Evolutionary conservation across 495 filamentous ascomycete species (phyloP), one percentile per base, ranked within the genome.

Genomic region (Rusavskia elegans): DNA sequence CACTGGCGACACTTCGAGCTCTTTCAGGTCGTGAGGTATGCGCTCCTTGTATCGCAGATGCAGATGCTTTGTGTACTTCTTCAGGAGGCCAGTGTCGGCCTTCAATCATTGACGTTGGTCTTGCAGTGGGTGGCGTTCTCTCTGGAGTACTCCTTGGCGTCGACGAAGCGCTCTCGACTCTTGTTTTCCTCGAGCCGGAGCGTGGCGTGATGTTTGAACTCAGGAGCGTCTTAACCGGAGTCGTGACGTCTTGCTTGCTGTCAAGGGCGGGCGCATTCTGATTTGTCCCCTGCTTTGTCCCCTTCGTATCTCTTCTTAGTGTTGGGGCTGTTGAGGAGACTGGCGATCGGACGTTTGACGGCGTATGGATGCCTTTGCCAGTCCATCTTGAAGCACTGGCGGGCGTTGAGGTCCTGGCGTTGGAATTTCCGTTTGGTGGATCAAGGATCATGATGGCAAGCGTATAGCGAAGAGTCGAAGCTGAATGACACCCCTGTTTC

Each of bases 131-230:
- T 6, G 66, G 64, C 11, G 77, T 71, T 9, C 57, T 60, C 20
- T 64, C 72, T 3, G 77, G 73, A 1, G 75, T 78, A 37, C 69
- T 72, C 38, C 66, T 77, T 4, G 83, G 80, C 1, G 83, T 85
- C 46, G 72, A 70, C 52, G 72, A 72, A 13, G 73, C 58, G 48
- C 73, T 83, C 62, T 87, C 81, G 38, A 80, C 81, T 55, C 84
- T 77, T 48, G 67, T 76, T 60, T 71, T 81, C 48, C 85, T 74
- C 2, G 80, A 69, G 10, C 77, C 79, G 23, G 85, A 86, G 54
- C 85, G 75, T 50, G 84, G 82, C 21, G 85, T 88, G 55, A 85
- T 70, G 55, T 86, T 87, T 59, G 68, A 71, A 65, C 63, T 80
- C 30, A 86, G 66, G 51, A 76, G 79, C 21, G 76, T 56, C 27